Evolutionary conservation across 352 stramenopile species (phyloP).

Genomic region (Albugo candida): DNA sequence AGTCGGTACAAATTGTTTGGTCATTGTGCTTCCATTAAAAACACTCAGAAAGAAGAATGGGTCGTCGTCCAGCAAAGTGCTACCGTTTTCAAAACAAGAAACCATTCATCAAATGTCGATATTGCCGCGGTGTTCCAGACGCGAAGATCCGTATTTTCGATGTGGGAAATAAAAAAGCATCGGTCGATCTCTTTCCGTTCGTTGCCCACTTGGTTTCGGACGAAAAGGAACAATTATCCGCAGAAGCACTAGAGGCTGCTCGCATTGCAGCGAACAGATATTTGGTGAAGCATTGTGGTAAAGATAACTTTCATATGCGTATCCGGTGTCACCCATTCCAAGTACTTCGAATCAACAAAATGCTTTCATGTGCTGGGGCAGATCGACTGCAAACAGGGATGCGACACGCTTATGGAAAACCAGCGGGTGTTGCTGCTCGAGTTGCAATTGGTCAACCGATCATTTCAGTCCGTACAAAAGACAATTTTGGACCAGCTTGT

Average conservation of each 20-base stretch:
- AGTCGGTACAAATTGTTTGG: too few species aligned
- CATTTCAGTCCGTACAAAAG: constrained; percentile 94
- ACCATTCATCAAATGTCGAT: constrained; percentile 99
- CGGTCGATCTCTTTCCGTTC: constrained; percentile 97
- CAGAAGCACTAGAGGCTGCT: constrained; percentile 94
- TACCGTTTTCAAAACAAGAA: constrained; percentile 99
- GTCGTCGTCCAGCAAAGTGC: constrained; percentile 87
- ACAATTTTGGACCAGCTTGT: constrained; percentile 83
- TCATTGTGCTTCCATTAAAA: too few species aligned
- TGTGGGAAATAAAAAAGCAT: constrained; percentile 96
- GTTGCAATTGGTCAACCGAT: constrained; percentile 98
- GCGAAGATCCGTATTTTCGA: constrained; percentile 98
- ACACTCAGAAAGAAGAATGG: too few species aligned
- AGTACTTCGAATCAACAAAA: constrained; percentile 99
- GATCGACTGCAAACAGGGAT: constrained; percentile 97
- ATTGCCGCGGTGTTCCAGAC: constrained; percentile 97
- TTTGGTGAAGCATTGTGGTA: constrained; percentile 93
- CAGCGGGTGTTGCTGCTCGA: constrained; percentile 92
- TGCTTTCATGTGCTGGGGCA: constrained; percentile 99
- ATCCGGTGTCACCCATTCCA: constrained; percentile 98
- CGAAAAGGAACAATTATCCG: constrained; percentile 90
- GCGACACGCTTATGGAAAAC: constrained; percentile 99
- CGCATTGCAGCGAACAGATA: constrained; percentile 99
- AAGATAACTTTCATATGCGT: constrained; percentile 99
- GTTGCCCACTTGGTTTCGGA: constrained; percentile 92